Base-by-base conservation (phyloP, 176 grass and related monocot species). In the Hsuehochloa calcarea region DNA sequence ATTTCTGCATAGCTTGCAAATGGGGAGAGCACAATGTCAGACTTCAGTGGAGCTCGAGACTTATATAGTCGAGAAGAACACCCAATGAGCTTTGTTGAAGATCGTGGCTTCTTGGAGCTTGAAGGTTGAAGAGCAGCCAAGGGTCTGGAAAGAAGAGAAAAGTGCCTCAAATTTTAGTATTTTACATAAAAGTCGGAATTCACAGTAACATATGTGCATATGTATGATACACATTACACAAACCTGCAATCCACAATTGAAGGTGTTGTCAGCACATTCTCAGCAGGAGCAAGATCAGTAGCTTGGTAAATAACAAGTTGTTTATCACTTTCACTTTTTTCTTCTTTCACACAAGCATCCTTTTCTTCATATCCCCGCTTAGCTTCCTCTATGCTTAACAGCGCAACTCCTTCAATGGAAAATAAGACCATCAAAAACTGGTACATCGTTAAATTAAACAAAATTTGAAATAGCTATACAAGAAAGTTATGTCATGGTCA, bases 181-280 rank as follows among this genome's bases (percentile, higher is more conserved):
- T 74, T 50, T 74, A 80, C 47, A 67, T 6, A 73, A 58, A 23
- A 80, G 74, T 35, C 2, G 59, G 50, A 61, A 63, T 83, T 73
- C 39, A 5, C 79, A 68, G 65, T 82, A 73, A 90, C 55, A 90
- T n/a, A 39, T 72, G 8, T 66, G 29, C n/a, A 61, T 20, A 79
- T 35, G 61, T 73, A 61, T 64, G 23, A 64, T 62, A 41, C 40
- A 81, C 94, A 66, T 55, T 62, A 41, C 40, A 81, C 94, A 66
- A 69, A 99, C 96, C 96, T 95, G 91, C 60, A 75, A 66, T 83
- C 83, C 54, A 72, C 77, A 16, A 85, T 63, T 4, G 84, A 81
- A 50, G 93, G 93, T 80, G 96, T 92, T 67, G 89, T 78, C 29
- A 91, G 80, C 65, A 90, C 68, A 73, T 88, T 84, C 65, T 87